These are phyloP conservation scores for Kwoniella sp. DNA, from an alignment of 768 basidiomycete genomes.

Conservation along the genomic window DNA sequence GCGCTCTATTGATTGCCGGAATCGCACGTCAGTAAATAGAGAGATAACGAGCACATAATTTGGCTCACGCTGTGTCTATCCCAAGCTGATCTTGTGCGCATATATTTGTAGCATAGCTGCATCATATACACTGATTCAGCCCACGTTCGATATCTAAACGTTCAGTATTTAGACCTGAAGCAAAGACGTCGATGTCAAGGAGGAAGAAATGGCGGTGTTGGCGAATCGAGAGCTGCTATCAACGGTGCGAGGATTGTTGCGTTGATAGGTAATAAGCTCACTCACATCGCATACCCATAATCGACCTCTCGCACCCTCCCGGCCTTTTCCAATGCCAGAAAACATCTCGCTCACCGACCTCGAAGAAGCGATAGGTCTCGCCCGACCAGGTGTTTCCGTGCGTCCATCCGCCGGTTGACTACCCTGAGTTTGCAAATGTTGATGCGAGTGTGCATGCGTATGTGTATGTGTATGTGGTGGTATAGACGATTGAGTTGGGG, in stretches of 20 bases:
- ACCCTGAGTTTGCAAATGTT: background rate
- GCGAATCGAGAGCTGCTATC: too few species aligned
- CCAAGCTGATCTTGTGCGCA: slow-evolving; percentile 72
- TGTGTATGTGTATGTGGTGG: background rate
- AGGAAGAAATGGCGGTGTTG: background rate
- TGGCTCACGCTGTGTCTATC: slow-evolving; percentile 65
- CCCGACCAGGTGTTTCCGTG: background rate
- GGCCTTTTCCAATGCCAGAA: slow-evolving; percentile 37
- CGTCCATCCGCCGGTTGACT: background rate
- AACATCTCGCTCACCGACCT: slow-evolving; percentile 39
- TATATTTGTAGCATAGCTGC: slow-evolving; percentile 87
- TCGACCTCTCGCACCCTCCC: slow-evolving; percentile 46
- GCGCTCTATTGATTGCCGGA: too few species aligned
- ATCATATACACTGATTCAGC: too few species aligned
- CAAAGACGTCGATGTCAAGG: too few species aligned
- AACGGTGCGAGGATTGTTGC: too few species aligned
- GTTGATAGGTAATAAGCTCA: too few species aligned
- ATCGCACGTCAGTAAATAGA: too few species aligned
- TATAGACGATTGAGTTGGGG: background rate
- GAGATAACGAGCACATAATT: too few species aligned
- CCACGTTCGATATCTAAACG: too few species aligned
- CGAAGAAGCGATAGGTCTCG: slow-evolving; percentile 3
- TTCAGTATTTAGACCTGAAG: too few species aligned
- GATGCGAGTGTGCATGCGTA: background rate
- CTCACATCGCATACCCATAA: slow-evolving; percentile 54